Evolutionary conservation across 129 eudicot genomes (phyloP).

Genomic region (Deinandra increscens): DNA sequence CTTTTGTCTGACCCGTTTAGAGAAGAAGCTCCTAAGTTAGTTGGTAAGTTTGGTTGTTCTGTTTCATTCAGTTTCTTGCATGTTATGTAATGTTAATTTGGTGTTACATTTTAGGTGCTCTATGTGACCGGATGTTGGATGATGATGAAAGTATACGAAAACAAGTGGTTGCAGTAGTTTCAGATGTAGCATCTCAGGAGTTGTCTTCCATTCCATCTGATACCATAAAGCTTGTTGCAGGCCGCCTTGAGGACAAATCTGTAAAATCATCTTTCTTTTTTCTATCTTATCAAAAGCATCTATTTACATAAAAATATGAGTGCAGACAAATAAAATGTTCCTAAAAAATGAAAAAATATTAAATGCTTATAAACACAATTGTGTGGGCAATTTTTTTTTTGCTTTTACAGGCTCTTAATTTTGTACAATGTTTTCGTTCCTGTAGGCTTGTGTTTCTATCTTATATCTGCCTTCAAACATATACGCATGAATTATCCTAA

Average conservation of each 20-base stretch:
- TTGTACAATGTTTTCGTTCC: not conserved
- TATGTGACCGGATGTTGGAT: constrained; percentile 80
- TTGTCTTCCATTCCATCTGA: constrained; percentile 62
- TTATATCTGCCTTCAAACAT: not conserved
- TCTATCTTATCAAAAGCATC: constrained; percentile 1
- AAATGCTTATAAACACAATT: constrained; percentile 12
- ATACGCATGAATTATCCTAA: constrained; percentile 5
- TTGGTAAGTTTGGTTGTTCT: constrained; percentile 46
- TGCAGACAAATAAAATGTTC: constrained; percentile 14
- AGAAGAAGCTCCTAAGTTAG: constrained; percentile 70
- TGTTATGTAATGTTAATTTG: constrained; percentile 17
- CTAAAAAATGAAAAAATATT: not conserved
- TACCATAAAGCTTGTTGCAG: constrained; percentile 76
- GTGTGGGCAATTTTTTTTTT: not conserved
- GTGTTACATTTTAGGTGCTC: constrained; percentile 54
- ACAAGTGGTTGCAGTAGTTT: constrained; percentile 78
- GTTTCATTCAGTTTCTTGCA: constrained; percentile 15
- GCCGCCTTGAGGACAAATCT: constrained; percentile 90
- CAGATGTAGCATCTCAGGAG: constrained; percentile 66
- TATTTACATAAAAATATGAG: constrained; percentile 11
- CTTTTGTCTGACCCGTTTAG: constrained; percentile 72
- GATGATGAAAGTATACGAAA: constrained; percentile 86
- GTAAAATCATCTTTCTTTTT: constrained; percentile 35
- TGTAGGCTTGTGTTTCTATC: constrained; percentile 4
- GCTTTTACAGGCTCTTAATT: not conserved